These are phyloP conservation scores for Hypomontagnella submonticulosa DNA, from an alignment of 495 filamentous ascomycete species.

Conservation along the genomic window DNA sequence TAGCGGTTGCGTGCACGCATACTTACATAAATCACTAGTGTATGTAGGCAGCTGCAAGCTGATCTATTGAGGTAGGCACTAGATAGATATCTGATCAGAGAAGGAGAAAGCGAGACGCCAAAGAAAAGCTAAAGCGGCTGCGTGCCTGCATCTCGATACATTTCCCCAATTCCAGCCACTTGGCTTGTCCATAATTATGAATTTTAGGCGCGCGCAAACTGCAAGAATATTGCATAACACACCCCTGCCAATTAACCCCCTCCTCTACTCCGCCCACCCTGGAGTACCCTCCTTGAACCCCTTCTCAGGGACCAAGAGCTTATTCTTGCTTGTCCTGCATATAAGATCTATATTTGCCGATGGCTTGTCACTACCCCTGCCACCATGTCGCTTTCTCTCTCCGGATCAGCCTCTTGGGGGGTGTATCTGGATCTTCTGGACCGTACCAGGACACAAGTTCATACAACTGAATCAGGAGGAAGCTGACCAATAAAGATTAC, in stretches of 20 bases:
- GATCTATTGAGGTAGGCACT: too few relatives aligned
- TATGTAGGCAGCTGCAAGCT: too few relatives aligned
- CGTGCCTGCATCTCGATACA: not conserved
- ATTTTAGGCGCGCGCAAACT: constrained; percentile 35
- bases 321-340: constrained; percentile 8
- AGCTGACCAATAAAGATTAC: constrained; percentile 28
- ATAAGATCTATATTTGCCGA: constrained; percentile 42
- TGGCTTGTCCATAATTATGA: not conserved
- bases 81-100: constrained; percentile 2
- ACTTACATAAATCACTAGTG: too few relatives aligned
- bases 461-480: not conserved
- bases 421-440: constrained; percentile 28
- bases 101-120: constrained; percentile 32
- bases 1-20: too few relatives aligned
- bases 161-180: constrained; percentile 14
- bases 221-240: constrained; percentile 11
- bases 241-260: not conserved
- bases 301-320: too few relatives aligned
- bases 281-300: too few relatives aligned
- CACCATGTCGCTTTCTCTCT: not conserved
- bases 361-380: constrained; percentile 26
- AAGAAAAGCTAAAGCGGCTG: not conserved
- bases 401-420: constrained; percentile 22
- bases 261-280: too few relatives aligned
- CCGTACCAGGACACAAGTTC: not conserved